Evolutionary conservation across 2,329 filamentous ascomycete species (phyloP).

Genomic region (Periconia sp.): DNA sequence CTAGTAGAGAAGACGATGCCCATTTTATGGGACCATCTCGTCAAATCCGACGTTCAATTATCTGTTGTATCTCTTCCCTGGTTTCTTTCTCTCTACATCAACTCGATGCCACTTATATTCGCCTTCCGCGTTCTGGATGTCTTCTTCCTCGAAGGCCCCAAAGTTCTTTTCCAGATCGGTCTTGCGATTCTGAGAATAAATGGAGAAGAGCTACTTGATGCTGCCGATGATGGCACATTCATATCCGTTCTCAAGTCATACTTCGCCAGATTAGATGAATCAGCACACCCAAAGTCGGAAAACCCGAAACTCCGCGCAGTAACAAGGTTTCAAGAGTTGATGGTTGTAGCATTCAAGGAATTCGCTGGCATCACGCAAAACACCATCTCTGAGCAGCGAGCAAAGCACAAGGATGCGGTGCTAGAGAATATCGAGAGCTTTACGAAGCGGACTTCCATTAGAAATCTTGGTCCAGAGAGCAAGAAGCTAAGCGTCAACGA

Average conservation of each 20-base stretch:
- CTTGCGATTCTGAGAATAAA: constrained; percentile 97
- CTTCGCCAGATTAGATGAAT: constrained; percentile 91
- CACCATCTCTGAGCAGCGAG: constrained; percentile 85
- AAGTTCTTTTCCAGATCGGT: constrained; percentile 95
- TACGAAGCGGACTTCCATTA: constrained; percentile 93
- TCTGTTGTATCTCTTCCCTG: constrained; percentile 97
- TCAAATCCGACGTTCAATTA: constrained; percentile 94
- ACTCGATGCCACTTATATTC: constrained; percentile 98
- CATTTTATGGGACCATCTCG: constrained; percentile 96
- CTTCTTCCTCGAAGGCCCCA: constrained; percentile 97
- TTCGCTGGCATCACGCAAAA: constrained; percentile 94
- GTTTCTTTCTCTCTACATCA: constrained; percentile 98
- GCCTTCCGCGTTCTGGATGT: constrained; percentile 96
- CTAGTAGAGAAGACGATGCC: constrained; percentile 99
- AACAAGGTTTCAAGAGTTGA: constrained; percentile 95
- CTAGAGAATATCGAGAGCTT: constrained; percentile 97
- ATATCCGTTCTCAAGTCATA: constrained; percentile 96
- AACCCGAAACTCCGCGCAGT: constrained; percentile 94
- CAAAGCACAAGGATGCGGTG: constrained; percentile 93
- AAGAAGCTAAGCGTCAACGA: constrained; percentile 87
- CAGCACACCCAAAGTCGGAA: constrained; percentile 92
- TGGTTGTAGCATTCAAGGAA: constrained; percentile 99
- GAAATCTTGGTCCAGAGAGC: constrained; percentile 94
- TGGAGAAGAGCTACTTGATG: constrained; percentile 92
- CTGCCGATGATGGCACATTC: constrained; percentile 92